Evolutionary conservation across 2,329 filamentous ascomycete species (phyloP).

Genomic region (Basipetospora chlamydospora): DNA sequence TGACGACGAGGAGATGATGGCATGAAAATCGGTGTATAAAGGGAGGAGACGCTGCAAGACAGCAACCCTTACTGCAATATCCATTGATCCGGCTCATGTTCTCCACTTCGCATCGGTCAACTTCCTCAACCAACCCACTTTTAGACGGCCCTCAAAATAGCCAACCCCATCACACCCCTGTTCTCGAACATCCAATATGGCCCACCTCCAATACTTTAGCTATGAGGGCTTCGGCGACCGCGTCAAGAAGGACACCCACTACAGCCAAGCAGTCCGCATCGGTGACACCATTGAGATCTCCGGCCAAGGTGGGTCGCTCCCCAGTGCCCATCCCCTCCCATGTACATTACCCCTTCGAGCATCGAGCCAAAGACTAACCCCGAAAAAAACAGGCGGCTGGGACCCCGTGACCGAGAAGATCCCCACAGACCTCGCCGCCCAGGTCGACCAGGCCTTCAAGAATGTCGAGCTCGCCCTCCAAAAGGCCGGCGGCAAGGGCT

Average conservation of each 20-base stretch:
- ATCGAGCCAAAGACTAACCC: background rate
- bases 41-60: too few species aligned
- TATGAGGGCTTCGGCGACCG: constrained; percentile 19
- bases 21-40: too few species aligned
- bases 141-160: too few species aligned
- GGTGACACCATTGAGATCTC: constrained; percentile 31
- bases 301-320: constrained; percentile 25
- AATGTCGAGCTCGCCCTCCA: constrained; percentile 37
- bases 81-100: too few species aligned
- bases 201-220: constrained; percentile 16
- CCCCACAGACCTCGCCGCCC: constrained; percentile 19
- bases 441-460: constrained; percentile 34
- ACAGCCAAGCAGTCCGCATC: constrained; percentile 33
- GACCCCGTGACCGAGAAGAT: constrained; percentile 11
- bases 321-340: background rate
- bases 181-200: constrained; percentile 16
- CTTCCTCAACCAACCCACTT: too few species aligned
- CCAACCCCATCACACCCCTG: too few species aligned
- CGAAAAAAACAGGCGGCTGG: constrained; percentile 20
- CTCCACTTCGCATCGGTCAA: too few species aligned
- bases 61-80: too few species aligned
- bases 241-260: constrained; percentile 17
- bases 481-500: constrained; percentile 36
- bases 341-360: too few species aligned
- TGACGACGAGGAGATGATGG: too few species aligned